phyloP scores from a whole-genome alignment of 2,329 filamentous ascomycete genomes.

The Trichoderma afroharzianum region DNA sequence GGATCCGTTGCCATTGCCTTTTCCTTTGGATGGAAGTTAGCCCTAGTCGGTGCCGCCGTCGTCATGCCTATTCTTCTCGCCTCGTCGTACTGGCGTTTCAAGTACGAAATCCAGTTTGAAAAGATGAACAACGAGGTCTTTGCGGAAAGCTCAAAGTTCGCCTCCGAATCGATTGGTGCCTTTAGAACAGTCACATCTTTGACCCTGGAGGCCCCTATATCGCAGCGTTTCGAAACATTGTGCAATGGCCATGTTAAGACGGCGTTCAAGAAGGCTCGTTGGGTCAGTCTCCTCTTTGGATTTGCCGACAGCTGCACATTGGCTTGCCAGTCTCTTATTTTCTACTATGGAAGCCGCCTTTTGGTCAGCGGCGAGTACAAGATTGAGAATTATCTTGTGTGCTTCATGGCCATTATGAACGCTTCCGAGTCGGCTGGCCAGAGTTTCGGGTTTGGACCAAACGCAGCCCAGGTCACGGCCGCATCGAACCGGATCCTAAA shows the following conservation, averaged over 20 bases:
- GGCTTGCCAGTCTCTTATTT: constrained; percentile 59
- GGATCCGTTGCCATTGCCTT: constrained; percentile 66
- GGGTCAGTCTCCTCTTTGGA: constrained; percentile 62
- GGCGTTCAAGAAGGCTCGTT: constrained; percentile 60
- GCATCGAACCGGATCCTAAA: constrained; percentile 59
- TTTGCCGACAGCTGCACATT: constrained; percentile 65
- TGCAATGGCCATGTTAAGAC: constrained; percentile 55
- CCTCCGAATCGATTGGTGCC: constrained; percentile 68
- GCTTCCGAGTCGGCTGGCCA: constrained; percentile 65
- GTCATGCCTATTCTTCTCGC: constrained; percentile 49
- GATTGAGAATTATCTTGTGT: constrained; percentile 49
- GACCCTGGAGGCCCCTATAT: constrained; percentile 65
- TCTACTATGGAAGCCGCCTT: constrained; percentile 64
- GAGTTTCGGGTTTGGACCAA: constrained; percentile 64
- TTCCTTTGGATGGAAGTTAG: constrained; percentile 72
- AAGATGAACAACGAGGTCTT: constrained; percentile 66
- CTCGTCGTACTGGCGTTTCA: constrained; percentile 50
- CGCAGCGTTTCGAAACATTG: constrained; percentile 56
- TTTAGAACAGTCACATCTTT: constrained; percentile 70
- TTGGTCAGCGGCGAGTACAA: constrained; percentile 49
- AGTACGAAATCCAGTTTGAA: constrained; percentile 64
- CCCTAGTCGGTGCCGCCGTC: constrained; percentile 62
- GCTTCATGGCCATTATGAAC: constrained; percentile 64
- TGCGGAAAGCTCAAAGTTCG: constrained; percentile 68
- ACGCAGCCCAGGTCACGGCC: constrained; percentile 56